Evolutionary conservation across 768 basidiomycete genomes (phyloP).

Genomic region (Auriscalpium orientale): DNA sequence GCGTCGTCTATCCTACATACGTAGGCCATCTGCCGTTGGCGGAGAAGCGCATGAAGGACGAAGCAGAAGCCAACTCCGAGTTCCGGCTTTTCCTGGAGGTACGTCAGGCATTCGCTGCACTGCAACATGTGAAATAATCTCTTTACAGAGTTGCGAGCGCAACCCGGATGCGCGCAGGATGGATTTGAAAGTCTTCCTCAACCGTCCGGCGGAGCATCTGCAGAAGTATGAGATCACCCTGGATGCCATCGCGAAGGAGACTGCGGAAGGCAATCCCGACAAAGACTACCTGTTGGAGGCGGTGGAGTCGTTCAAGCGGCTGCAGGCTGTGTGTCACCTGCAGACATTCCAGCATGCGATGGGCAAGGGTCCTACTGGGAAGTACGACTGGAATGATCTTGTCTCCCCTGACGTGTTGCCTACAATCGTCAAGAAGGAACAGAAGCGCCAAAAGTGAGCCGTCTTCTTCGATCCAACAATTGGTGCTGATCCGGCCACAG

Average conservation of each 20-base stretch:
- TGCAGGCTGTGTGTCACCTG: slow-evolving; percentile 76
- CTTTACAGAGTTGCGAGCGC: slow-evolving; percentile 36
- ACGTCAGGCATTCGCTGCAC: slow-evolving; percentile 4
- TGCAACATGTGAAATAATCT: slow-evolving; percentile 1
- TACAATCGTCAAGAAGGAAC: slow-evolving; percentile 60
- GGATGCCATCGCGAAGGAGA: slow-evolving; percentile 82
- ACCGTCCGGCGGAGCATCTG: slow-evolving; percentile 72
- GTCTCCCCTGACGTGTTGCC: slow-evolving; percentile 61
- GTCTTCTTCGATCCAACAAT: neutral
- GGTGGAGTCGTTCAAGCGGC: slow-evolving; percentile 71
- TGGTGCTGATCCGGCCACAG: slow-evolving; percentile 28
- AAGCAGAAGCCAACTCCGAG: slow-evolving; percentile 71
- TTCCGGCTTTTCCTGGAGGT: slow-evolving; percentile 87
- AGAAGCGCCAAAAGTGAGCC: slow-evolving; percentile 77
- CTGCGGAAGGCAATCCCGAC: slow-evolving; percentile 74
- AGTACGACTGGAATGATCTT: slow-evolving; percentile 89
- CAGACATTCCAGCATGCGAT: slow-evolving; percentile 88
- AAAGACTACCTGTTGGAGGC: slow-evolving; percentile 78
- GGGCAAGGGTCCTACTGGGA: slow-evolving; percentile 70
- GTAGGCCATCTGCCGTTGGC: slow-evolving; percentile 79
- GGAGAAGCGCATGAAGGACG: slow-evolving; percentile 82
- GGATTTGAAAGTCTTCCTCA: slow-evolving; percentile 74
- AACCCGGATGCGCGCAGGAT: slow-evolving; percentile 51
- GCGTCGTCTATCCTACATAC: slow-evolving; percentile 79
- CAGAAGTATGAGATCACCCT: slow-evolving; percentile 80